These are phyloP conservation scores for Clavispora vitiphila DNA, from an alignment of 805 yeast genomes.

Conservation along the genomic window DNA sequence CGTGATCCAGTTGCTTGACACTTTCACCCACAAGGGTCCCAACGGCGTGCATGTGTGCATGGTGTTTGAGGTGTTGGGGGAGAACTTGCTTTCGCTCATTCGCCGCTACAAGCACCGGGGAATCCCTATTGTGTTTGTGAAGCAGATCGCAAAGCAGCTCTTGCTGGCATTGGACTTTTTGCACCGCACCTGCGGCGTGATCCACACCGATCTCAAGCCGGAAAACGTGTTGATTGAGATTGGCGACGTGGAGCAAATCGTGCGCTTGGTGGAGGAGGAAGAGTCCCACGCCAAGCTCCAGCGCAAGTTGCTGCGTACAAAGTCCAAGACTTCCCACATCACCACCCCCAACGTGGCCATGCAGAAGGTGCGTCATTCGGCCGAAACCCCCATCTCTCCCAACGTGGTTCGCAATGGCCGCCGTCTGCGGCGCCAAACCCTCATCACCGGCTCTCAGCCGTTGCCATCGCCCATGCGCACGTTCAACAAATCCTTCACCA, in stretches of 20 bases:
- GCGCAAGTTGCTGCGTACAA: slow-evolving; percentile 15
- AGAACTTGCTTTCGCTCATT: slow-evolving; percentile 48
- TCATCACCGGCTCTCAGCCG: slow-evolving; percentile 90
- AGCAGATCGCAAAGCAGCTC: slow-evolving; percentile 53
- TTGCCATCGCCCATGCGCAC: slow-evolving; percentile 82
- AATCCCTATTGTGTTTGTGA: slow-evolving; percentile 49
- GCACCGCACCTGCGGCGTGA: slow-evolving; percentile 57
- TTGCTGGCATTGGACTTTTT: slow-evolving; percentile 53
- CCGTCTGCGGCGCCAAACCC: slow-evolving; percentile 63
- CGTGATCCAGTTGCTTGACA: slow-evolving; percentile 50
- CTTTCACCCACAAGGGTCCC: slow-evolving; percentile 54
- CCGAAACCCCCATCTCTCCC: slow-evolving; percentile 23
- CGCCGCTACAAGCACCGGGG: slow-evolving; percentile 39
- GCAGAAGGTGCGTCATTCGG: slow-evolving; percentile 1
- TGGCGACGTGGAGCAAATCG: slow-evolving; percentile 77
- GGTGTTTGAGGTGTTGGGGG: slow-evolving; percentile 65
- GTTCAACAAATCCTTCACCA: slow-evolving; percentile 36
- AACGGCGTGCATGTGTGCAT: slow-evolving; percentile 62
- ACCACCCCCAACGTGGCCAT: slow-evolving; percentile 6
- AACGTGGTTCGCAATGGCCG: slow-evolving; percentile 42
- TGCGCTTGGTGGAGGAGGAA: slow-evolving; percentile 57
- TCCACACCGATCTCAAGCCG: slow-evolving; percentile 24
- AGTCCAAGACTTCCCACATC: slow-evolving; percentile 5
- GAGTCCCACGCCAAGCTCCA: slow-evolving; percentile 46
- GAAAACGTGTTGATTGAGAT: slow-evolving; percentile 43